Base-by-base conservation (phyloP, 179 eudicot genomes). In the Heliamphora pulchella region DNA sequence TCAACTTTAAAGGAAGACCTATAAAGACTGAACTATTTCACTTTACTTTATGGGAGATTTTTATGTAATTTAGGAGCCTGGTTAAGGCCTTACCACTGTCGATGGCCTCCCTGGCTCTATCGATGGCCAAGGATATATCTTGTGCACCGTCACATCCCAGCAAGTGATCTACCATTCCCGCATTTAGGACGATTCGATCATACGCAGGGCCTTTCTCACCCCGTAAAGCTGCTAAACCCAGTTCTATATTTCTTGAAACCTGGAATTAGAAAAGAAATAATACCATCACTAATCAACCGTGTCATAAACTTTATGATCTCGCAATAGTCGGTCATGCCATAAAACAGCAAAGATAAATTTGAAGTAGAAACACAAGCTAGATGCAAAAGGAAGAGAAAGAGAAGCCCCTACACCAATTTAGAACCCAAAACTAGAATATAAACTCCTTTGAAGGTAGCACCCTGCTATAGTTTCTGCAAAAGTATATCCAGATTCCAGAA, bases 171-270 rank as follows among this genome's bases (percentile, higher is more conserved):
- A 86, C 90, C 82, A 96, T 87, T 83, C 89, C 99, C 53, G 99
- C 97, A 44, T 96, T 96, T 74, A 96, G 86, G 15, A 96, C 85
- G 1, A 96, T 88, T 78, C 99, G 89, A 80, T 96, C 98, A 79
- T 96, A 96, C 10, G 96, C 91, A 3, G 99, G 98, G 41, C 99
- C 98, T 86, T 91, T 96, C 82, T 96, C 92, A 70, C 98, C 98
- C 5, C 91, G 84, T 74, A 96, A 87, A 70, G 98, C 99, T 78
- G 93, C 87, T 76, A 94, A 83, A 77, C 99, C 99, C 80, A 93
- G 81, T 83, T 96, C 98, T 83, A 96, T 94, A 81, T 94, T 96
- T 87, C 82, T 94, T 6, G 90, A 83, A 41, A 96, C 92, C 99
- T 96, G 85, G 77, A 84, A 71, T 74, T 73, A 18, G 14, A 74